Base-by-base conservation (phyloP, 768 basidiomycete genomes). In the Tulasnella sp. region DNA sequence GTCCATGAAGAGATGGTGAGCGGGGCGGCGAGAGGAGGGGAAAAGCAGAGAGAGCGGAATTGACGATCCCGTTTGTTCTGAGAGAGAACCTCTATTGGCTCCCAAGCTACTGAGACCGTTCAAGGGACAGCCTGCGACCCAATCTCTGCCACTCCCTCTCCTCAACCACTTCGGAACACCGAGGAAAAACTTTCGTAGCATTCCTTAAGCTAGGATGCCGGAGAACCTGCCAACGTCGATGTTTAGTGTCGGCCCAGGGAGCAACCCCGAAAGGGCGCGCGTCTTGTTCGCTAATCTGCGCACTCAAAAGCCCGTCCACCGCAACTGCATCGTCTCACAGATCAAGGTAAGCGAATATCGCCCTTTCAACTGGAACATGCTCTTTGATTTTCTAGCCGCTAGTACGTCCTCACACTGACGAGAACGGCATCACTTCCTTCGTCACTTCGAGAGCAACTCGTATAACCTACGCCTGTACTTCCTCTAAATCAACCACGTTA, bases 21-120 rank as follows among this genome's bases (percentile, higher is more conserved):
- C 22, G 64, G 64, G 34, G 64, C 16, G 34, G 64, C 18, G 64
- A 69, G 64, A 31, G 64, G 64, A 69, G 64, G 64, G 58, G 64
- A 31, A 69, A 69, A 37, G 50, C 50, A 54, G n/a, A 69, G 64
- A 69, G 64, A 69, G 64, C 64, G 64, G n/a, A 69, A 69, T 69
- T 69, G 64, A 69, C 31, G 34, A 69, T 69, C 64, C 64, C 31
- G 64, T 69, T 69, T 31, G 18, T 69, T 69, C 64, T 69, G 64
- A 37, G 64, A 69, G 64, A 31, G 64, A 69, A n/a, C 34, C 64
- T 31, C 34, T 69, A 34, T 69, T 69, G 34, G n/a, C 64, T 69
- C 64, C 64, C 64, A 69, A 31, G 64, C 64, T 69, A n/a, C 64
- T 16, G n/a, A 6, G 58, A 60, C 58, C 58, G 28, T 60, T 31